These are phyloP conservation scores for Solanum dulcamara DNA, from an alignment of 257 asterid genomes.

Conservation along the genomic window DNA sequence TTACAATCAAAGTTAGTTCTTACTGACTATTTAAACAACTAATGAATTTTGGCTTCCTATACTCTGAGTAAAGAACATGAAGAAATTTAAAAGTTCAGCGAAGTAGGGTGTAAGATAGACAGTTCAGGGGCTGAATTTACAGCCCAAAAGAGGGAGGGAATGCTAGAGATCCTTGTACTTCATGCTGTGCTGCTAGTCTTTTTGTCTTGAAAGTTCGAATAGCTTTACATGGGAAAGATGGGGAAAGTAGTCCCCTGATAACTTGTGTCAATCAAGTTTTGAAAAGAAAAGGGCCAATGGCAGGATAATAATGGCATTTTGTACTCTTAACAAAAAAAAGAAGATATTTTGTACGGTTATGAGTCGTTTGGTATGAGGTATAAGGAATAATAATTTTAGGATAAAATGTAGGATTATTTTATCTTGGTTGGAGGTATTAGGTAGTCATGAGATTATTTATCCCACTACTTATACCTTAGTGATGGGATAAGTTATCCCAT, in stretches of 20 bases:
- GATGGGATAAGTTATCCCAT: too few relatives aligned
- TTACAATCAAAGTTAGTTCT: background rate
- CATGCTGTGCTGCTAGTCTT: background rate
- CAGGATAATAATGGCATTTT: background rate
- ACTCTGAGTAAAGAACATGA: background rate
- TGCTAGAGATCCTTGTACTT: background rate
- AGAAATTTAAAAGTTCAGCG: background rate
- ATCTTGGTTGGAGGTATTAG: too few relatives aligned
- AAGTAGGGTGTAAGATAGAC: background rate
- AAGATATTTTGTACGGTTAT: background rate
- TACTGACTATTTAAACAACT: background rate
- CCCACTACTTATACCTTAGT: too few relatives aligned
- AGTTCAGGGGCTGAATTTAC: background rate
- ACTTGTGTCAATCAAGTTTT: background rate
- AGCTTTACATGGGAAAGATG: background rate
- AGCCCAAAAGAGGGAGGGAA: background rate
- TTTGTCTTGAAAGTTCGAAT: background rate
- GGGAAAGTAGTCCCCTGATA: background rate
- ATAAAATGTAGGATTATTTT: too few relatives aligned
- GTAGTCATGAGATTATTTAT: too few relatives aligned
- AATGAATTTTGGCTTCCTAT: background rate
- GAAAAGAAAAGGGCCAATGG: background rate
- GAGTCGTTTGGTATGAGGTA: too few relatives aligned
- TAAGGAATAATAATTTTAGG: too few relatives aligned
- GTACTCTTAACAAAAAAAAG: background rate